Percentiles rank a stretch among this genome's conserved stretches.
Conservation (phyloP, 2,329 filamentous ascomycete genomes). For the Claviceps spartinae region DNA sequence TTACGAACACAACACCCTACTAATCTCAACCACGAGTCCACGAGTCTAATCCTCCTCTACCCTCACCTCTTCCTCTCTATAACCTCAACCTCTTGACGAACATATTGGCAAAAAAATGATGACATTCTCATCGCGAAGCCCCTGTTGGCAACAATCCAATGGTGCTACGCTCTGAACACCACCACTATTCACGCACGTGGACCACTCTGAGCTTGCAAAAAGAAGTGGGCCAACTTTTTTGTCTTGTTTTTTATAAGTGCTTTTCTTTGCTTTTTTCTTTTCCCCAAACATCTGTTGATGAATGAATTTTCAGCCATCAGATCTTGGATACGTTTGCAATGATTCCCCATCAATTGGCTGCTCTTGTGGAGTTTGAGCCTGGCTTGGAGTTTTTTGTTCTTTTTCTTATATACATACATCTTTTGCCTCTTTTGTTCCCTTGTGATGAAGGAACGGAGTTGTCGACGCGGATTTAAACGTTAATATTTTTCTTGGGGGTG, state of each 20-base stretch:
- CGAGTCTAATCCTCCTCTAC: slow-evolving; percentile 10
- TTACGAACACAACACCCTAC: slow-evolving; percentile 2
- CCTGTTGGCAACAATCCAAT: not conserved
- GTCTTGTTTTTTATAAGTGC: not conserved
- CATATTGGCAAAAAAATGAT: not conserved
- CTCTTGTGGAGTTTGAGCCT: slow-evolving; percentile 1
- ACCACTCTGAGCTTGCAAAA: slow-evolving; percentile 6
- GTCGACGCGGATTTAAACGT: no score
- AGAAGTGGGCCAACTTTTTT: slow-evolving; percentile 10
- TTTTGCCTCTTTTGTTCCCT: slow-evolving; percentile 15
- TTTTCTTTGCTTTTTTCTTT: slow-evolving; percentile 4
- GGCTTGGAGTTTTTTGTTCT: slow-evolving; percentile 8
- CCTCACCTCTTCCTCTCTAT: not conserved
- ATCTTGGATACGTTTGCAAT: slow-evolving; percentile 6
- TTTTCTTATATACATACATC: slow-evolving; percentile 4
- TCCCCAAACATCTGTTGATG: not conserved
- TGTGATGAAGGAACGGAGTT: no score
- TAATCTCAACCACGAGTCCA: slow-evolving; percentile 21
- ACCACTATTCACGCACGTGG: not conserved
- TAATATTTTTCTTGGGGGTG: no score
- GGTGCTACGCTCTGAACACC: not conserved
- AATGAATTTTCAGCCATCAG: not conserved
- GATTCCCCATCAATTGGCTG: slow-evolving; percentile 12
- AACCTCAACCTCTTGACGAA: not conserved
- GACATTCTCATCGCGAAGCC: not conserved